Evolutionary conservation across 495 filamentous ascomycete genomes (phyloP).

Genomic region (Clohesyomyces aquaticus): DNA sequence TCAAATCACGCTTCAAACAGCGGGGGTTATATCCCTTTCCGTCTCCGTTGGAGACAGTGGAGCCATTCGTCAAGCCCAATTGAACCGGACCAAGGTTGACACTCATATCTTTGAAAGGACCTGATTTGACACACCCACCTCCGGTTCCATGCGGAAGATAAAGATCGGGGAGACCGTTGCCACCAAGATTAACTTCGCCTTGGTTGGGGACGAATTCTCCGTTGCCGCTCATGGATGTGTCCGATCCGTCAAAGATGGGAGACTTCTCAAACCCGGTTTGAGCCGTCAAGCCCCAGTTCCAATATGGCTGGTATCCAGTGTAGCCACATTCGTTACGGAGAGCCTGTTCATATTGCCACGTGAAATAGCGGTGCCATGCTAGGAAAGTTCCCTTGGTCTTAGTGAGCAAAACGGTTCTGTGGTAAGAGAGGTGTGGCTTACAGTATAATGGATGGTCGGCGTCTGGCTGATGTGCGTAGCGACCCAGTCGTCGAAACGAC

Average conservation of each 20-base stretch:
- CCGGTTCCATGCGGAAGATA: conserved; percentile 56
- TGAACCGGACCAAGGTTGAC: conserved; percentile 33
- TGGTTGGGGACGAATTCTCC: conserved; percentile 53
- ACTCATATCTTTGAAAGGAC: conserved; percentile 56
- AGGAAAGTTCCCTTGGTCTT: conserved; percentile 28
- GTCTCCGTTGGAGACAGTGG: conserved; percentile 15
- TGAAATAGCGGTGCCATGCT: conserved; percentile 36
- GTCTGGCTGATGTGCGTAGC: conserved; percentile 35
- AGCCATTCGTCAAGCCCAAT: conserved; percentile 14
- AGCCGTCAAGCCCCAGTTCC: conserved; percentile 65
- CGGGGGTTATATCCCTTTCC: conserved; percentile 30
- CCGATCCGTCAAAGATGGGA: conserved; percentile 67
- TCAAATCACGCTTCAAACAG: conserved; percentile 35
- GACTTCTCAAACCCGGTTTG: conserved; percentile 55
- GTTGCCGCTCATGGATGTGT: conserved; percentile 65
- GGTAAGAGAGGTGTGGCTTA: conserved; percentile 5
- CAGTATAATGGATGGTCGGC: conserved; percentile 32
- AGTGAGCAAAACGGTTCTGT: not conserved
- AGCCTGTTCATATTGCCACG: conserved; percentile 35
- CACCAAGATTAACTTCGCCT: conserved; percentile 38
- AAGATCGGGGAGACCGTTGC: conserved; percentile 32
- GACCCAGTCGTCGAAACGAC: conserved; percentile 34
- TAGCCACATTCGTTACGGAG: conserved; percentile 46
- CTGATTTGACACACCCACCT: conserved; percentile 66
- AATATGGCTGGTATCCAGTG: conserved; percentile 53